phyloP scores from a whole-genome alignment of 2,329 filamentous ascomycete species.

The Ophiostoma sp. region DNA sequence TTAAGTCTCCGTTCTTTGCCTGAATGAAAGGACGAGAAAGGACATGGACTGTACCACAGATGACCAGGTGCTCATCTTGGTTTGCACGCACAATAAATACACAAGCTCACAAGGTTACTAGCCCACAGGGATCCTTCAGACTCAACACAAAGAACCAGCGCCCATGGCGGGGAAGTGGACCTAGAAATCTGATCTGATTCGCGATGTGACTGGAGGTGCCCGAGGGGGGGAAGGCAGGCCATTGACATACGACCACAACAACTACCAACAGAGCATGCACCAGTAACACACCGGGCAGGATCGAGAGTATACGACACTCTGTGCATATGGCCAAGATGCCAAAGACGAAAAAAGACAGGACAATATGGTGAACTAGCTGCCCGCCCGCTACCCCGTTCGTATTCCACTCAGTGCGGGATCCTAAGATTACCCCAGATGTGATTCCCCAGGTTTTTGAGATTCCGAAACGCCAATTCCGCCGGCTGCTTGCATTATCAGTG shows the following conservation, averaged over 20 bases:
- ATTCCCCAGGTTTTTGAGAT: background rate
- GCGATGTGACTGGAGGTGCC: background rate
- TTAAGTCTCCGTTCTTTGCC: too few relatives aligned
- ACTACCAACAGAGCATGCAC: background rate
- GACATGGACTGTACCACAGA: background rate
- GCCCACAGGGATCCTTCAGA: background rate
- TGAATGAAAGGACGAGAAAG: too few relatives aligned
- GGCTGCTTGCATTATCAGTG: too few relatives aligned
- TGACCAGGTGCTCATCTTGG: background rate
- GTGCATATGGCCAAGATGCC: too few relatives aligned
- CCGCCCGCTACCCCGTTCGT: background rate
- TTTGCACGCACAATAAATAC: too few relatives aligned
- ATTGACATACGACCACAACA: background rate
- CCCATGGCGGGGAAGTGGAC: background rate
- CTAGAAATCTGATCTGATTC: background rate
- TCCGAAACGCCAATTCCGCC: too few relatives aligned
- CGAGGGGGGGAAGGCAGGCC: background rate
- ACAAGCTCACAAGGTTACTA: too few relatives aligned
- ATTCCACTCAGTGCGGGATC: background rate
- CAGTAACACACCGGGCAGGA: background rate
- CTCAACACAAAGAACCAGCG: too few relatives aligned
- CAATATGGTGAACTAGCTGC: background rate
- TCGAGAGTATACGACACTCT: background rate
- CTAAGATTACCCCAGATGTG: background rate
- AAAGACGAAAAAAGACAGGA: too few relatives aligned